Conservation (phyloP, 116 monocot genomes). For the Posidonia oceanica region DNA sequence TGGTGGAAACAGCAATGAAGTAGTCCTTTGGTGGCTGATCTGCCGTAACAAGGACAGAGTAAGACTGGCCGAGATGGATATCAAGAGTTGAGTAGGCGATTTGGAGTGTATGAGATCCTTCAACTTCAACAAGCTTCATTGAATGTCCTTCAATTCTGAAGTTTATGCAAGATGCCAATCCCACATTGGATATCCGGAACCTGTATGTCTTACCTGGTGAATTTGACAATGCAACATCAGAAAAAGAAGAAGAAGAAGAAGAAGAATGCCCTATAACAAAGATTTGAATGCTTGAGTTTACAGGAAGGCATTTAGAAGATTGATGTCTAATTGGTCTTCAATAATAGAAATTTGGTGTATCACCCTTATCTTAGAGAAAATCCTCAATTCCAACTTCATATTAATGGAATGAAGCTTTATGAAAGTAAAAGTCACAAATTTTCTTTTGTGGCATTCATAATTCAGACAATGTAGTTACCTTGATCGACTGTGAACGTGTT, state of each 20-base stretch:
- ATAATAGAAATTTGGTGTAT: too few relatives aligned
- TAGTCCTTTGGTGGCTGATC: constrained; percentile 42
- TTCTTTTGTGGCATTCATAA: neutral
- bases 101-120: constrained; percentile 55
- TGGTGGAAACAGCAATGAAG: constrained; percentile 23
- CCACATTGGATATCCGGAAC: constrained; percentile 50
- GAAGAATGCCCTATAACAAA: too few relatives aligned
- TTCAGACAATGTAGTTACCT: constrained; percentile 21
- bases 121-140: constrained; percentile 50
- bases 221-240: neutral
- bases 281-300: too few relatives aligned
- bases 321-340: too few relatives aligned
- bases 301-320: too few relatives aligned
- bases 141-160: constrained; percentile 48
- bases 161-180: constrained; percentile 41
- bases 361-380: too few relatives aligned
- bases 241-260: neutral
- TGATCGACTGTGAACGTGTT: constrained; percentile 68
- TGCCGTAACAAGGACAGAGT: constrained; percentile 43
- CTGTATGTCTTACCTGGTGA: constrained; percentile 38
- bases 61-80: constrained; percentile 46
- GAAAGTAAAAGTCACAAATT: neutral
- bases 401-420: too few relatives aligned
- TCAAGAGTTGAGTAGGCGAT: constrained; percentile 34
- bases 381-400: neutral